These are phyloP conservation scores for Aspergillus hortae DNA, from an alignment of 2,329 filamentous ascomycete genomes.

Conservation along the genomic window DNA sequence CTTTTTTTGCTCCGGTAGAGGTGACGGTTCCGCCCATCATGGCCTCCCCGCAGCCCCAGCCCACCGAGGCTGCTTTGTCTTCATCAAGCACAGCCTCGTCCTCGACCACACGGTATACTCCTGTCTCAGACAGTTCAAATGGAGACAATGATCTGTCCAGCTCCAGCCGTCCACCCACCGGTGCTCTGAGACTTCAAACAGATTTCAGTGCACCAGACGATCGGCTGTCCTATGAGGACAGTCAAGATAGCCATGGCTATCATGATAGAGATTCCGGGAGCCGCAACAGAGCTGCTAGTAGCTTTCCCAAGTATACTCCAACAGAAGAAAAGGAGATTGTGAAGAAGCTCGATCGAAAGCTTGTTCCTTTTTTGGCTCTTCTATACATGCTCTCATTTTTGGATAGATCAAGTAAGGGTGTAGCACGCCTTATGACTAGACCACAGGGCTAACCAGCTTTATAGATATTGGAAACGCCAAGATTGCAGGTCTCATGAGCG, in stretches of 20 bases:
- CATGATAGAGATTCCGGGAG: conserved; percentile 22
- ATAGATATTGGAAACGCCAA: conserved; percentile 60
- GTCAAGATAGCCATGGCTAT: conserved; percentile 25
- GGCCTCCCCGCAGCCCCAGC: conserved; percentile 20
- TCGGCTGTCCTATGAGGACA: conserved; percentile 21
- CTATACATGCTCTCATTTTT: conserved; percentile 83
- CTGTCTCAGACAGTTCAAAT: conserved; percentile 31
- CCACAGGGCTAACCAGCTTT: conserved; percentile 11
- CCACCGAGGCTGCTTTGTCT: conserved; percentile 24
- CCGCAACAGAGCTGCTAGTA: background rate
- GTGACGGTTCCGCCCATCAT: conserved; percentile 12
- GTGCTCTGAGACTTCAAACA: conserved; percentile 31
- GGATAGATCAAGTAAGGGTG: conserved; percentile 69
- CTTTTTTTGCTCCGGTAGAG: background rate
- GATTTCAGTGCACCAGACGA: conserved; percentile 25
- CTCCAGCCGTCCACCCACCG: conserved; percentile 14
- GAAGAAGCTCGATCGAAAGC: conserved; percentile 69
- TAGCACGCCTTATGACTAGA: too few relatives aligned
- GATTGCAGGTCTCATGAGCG: conserved; percentile 55
- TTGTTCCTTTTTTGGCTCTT: conserved; percentile 77
- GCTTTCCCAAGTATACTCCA: conserved; percentile 37
- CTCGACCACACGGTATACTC: conserved; percentile 29
- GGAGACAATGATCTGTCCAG: conserved; percentile 16
- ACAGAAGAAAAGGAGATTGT: conserved; percentile 73
- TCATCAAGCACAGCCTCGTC: conserved; percentile 21